Base-by-base conservation (phyloP, 805 yeast genomes). In the Candida succiphila region DNA sequence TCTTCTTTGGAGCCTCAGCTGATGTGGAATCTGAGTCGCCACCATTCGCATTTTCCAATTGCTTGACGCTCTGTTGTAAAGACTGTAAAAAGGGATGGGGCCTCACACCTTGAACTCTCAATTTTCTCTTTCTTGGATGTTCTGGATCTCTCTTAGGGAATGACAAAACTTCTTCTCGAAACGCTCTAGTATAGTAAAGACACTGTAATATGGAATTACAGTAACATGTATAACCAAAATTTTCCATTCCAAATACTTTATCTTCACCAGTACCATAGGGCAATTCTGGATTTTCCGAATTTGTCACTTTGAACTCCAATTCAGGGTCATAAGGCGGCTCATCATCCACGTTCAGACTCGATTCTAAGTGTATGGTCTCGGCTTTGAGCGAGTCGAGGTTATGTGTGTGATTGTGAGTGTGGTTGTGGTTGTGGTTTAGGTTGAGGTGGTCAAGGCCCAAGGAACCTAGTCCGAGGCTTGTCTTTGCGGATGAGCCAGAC, bases 171-270 rank as follows among this genome's bases (percentile, higher is more conserved):
- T 65, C 66, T 14, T 63, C 56, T 30, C 96, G 69, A 48, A 92
- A 86, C 20, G 68, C 69, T 18, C 70, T 67, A 4, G 89, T 69
- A 58, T 82, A 78, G 61, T 73, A 89, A 8, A 89, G 67, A 43
- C 94, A 85, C 54, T 92, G 98, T 17, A 92, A 60, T 21, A 92
- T 83, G 8, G 96, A 85, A 47, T 92, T 92, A 57, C 95, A 84
- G 60, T 89, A 89, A 60, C 97, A 92, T 0, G 96, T 87, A 52
- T 87, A 80, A 2, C 94, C 95, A 47, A 81, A 82, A 50, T 83
- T 83, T 51, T 83, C 92, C 70, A 80, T 73, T 1, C 94, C 94
- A 52, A 72, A 82, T 17, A 82, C 68, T 52, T 80, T 82, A 39
- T 70, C 63, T 6, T 77, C 61, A 2, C 87, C 88, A 50, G 76